Base-by-base conservation (phyloP, 371 early-diverging fungal species). In the Umbelopsis sp. region DNA sequence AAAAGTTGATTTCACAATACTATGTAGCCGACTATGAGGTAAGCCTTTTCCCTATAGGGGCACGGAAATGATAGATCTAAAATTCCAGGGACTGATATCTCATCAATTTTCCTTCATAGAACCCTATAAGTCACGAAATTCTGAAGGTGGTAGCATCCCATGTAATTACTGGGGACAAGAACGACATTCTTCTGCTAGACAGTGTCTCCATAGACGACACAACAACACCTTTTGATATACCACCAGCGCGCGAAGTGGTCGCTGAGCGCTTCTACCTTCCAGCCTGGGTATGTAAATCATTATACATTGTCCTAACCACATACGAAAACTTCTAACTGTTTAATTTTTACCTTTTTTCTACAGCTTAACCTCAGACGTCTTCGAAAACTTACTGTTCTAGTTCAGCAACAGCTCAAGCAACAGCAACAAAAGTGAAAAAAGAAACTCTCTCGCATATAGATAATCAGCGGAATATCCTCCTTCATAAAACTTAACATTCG, bases 91-190 rank as follows among this genome's bases (percentile, higher is more conserved):
- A 25, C 2, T 4, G 12, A 57, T 57, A 57, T 35, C 29, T 57
- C 16, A 57, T n/a, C 2, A 37, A 7, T 35, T 57, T 4, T 14
- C 44, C n/a, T 51, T 51, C 7, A 4, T 67, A 80, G 80, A 92
- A 93, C 74, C 94, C 92, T 4, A 90, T 96, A 32, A 90, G 94
- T 41, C 91, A 95, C 12, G 96, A 96, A 44, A 89, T 99, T 48
- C 81, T 99, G 78, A 90, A 94, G 76, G 94, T 93, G 18, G 95
- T 97, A 6, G 93, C 95, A 25, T 83, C 88, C 68, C 84, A 96
- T 25, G 96, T 96, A 5, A 89, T 90, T 46, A 84, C 90, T 6
- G 89, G 91, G 68, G 95, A 96, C 53, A 92, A 93, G 78, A 86
- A 88, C 18, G 97, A 96, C 76, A 87, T 90, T 29, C 80, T 98